Evolutionary conservation across 495 filamentous ascomycete genomes (phyloP).

Genomic region (Annulohypoxylon maeteangense): DNA sequence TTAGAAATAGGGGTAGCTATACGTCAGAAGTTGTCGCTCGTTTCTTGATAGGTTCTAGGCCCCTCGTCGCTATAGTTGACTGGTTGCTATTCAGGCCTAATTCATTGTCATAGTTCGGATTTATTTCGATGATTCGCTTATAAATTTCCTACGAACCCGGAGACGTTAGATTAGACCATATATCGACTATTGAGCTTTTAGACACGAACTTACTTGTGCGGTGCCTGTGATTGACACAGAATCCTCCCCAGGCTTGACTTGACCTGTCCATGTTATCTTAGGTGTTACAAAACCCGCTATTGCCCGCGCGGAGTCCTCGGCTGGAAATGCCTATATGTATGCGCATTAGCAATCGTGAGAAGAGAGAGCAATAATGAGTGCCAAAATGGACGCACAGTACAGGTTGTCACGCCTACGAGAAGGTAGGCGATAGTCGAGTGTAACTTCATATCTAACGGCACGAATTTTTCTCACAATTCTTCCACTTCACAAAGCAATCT

Average conservation of each 20-base stretch:
- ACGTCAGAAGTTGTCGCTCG: slow-evolving; percentile 34
- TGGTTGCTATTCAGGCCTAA: slow-evolving; percentile 26
- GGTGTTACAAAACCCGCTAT: not conserved
- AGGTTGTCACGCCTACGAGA: slow-evolving; percentile 6
- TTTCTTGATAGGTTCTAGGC: slow-evolving; percentile 21
- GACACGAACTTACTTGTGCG: slow-evolving; percentile 13
- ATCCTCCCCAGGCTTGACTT: slow-evolving; percentile 19
- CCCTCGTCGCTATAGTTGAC: slow-evolving; percentile 18
- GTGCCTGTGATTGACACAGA: slow-evolving; percentile 24
- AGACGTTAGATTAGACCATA: not conserved
- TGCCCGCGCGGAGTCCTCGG: not conserved
- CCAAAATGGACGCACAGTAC: slow-evolving; percentile 12
- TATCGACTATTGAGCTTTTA: not conserved
- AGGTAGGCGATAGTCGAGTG: slow-evolving; percentile 13
- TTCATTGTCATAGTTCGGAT: slow-evolving; percentile 35
- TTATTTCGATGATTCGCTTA: slow-evolving; percentile 21
- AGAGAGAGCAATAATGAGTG: not conserved
- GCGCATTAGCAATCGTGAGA: slow-evolving; percentile 5
- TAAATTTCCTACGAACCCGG: slow-evolving; percentile 28
- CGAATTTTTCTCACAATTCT: not conserved
- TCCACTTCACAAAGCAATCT: not conserved
- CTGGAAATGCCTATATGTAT: slow-evolving; percentile 13
- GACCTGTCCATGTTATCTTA: slow-evolving; percentile 31
- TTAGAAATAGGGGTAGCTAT: not conserved
- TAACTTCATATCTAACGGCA: slow-evolving; percentile 25